These are phyloP conservation scores for Tuber brumale DNA, from an alignment of 495 filamentous ascomycete genomes.

Conservation along the genomic window DNA sequence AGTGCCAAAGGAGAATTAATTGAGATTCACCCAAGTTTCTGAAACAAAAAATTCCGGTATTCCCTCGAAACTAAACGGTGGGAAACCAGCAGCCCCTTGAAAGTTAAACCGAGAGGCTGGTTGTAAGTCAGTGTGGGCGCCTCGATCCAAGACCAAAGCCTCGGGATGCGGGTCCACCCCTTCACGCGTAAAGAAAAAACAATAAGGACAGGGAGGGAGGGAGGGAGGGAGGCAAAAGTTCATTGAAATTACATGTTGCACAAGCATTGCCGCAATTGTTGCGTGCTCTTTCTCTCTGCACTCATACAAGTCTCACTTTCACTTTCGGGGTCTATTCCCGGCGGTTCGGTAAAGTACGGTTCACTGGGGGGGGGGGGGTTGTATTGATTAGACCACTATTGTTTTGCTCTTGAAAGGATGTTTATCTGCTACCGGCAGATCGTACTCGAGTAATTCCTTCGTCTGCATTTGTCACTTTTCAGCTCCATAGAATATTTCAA, in stretches of 20 bases:
- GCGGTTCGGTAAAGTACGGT: constrained; percentile 26
- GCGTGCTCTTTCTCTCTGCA: constrained; percentile 29
- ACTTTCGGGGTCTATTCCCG: constrained; percentile 25
- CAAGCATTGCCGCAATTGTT: constrained; percentile 36
- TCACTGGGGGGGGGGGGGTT: neutral
- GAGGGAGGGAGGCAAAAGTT: constrained; percentile 18
- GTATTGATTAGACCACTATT: neutral
- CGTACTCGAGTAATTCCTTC: too few relatives aligned
- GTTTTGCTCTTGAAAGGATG: neutral
- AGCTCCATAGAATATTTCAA: too few relatives aligned
- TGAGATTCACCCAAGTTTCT: neutral
- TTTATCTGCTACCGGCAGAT: neutral
- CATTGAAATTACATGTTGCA: constrained; percentile 36
- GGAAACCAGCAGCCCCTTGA: constrained; percentile 2
- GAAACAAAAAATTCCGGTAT: neutral
- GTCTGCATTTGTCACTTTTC: too few relatives aligned
- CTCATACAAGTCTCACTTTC: constrained; percentile 12
- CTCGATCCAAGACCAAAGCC: constrained; percentile 36
- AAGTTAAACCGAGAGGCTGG: constrained; percentile 29
- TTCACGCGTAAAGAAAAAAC: constrained; percentile 7
- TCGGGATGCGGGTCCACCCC: constrained; percentile 34
- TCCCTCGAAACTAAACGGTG: neutral
- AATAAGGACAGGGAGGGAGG: constrained; percentile 9
- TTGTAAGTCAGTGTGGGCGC: constrained; percentile 27
- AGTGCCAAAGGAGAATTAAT: neutral